Percentiles rank a stretch among this genome's conserved stretches.
These are phyloP conservation scores for Epichloe elymi DNA, from an alignment of 2,329 filamentous ascomycete species.

Conservation along the genomic window DNA sequence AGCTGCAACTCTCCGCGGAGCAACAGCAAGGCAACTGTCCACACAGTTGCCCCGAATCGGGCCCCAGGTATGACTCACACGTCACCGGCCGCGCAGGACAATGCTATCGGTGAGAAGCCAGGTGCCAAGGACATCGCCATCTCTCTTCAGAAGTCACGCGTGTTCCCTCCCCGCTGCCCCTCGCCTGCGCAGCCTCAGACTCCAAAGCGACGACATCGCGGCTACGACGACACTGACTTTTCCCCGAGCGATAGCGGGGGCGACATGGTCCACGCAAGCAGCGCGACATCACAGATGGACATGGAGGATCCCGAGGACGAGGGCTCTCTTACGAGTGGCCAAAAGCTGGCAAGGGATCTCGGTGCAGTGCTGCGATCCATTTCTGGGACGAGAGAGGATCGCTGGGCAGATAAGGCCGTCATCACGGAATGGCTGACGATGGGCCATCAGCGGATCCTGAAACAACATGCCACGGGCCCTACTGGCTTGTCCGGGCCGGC, in stretches of 20 bases:
- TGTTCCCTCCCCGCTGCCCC: too few species aligned
- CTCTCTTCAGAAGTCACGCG: background rate
- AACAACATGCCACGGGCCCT: background rate
- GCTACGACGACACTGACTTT: background rate
- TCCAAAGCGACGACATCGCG: background rate
- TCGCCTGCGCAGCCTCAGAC: background rate
- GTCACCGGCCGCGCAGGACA: background rate
- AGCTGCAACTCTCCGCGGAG: background rate
- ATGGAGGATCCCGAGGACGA: background rate
- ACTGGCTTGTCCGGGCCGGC: background rate
- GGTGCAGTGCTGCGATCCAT: background rate
- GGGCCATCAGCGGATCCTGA: background rate
- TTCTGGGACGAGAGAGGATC: background rate
- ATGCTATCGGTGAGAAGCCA: background rate
- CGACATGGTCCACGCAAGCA: background rate
- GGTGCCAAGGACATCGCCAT: background rate
- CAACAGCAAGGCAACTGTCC: background rate
- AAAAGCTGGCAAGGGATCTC: background rate
- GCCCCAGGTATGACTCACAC: background rate
- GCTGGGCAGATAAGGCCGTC: background rate
- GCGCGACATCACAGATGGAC: background rate
- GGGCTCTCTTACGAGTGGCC: background rate
- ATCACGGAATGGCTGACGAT: constrained; percentile 9
- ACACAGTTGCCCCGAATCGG: background rate
- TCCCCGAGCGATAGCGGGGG: background rate